Conservation (phyloP, 2,329 filamentous ascomycete genomes). For the Aspergillus flavus region DNA sequence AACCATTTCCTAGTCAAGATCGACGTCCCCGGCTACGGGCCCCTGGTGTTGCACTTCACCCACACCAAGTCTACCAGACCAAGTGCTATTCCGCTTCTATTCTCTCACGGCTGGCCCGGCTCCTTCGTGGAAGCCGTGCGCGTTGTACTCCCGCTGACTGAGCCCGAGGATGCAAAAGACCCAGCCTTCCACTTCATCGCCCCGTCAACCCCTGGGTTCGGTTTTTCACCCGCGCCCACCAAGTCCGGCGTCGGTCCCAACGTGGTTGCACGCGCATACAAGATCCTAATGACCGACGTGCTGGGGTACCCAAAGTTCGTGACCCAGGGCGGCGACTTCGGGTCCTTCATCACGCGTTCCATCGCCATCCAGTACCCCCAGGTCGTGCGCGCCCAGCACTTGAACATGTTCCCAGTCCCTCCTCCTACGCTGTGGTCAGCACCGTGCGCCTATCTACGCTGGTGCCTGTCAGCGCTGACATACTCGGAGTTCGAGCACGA, state of each 20-base stretch:
- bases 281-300: background rate
- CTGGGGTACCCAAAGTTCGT: background rate
- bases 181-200: background rate
- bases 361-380: background rate
- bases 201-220: background rate
- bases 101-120: background rate
- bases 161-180: background rate
- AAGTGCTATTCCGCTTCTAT: background rate
- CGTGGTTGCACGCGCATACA: background rate
- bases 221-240: background rate
- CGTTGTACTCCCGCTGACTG: background rate
- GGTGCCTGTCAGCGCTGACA: background rate
- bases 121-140: background rate
- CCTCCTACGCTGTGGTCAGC: background rate
- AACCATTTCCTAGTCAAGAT: background rate
- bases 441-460: background rate
- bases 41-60: background rate
- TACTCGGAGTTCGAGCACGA: background rate
- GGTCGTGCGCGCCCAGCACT: no score
- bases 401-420: background rate
- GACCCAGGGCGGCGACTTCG: background rate
- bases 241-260: background rate
- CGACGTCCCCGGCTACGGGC: background rate
- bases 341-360: background rate
- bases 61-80: background rate